These are phyloP conservation scores for Starmerella geochares DNA, from an alignment of 805 yeast species.

Conservation along the genomic window DNA sequence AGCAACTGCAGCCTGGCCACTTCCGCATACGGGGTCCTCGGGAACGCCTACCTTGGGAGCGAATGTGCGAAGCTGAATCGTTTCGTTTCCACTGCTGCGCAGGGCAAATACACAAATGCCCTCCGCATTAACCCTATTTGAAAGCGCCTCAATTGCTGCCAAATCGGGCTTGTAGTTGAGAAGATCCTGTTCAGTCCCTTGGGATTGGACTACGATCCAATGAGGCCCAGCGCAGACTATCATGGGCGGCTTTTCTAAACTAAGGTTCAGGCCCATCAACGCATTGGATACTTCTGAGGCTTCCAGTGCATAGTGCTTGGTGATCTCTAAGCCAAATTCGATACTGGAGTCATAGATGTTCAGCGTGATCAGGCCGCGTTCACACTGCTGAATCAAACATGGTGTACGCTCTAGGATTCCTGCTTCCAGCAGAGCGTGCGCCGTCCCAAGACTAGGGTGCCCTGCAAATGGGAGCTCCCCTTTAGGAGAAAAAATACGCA, in stretches of 20 bases:
- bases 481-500: conserved; percentile 42
- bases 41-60: conserved; percentile 12
- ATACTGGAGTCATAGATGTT: conserved; percentile 32
- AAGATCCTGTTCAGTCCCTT: conserved; percentile 1
- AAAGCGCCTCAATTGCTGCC: background rate
- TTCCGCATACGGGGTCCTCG: conserved; percentile 25
- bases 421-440: conserved; percentile 17
- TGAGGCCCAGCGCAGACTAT: conserved; percentile 15
- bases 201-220: conserved; percentile 14
- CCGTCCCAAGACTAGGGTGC: conserved; percentile 48
- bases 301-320: no score
- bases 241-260: background rate
- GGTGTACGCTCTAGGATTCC: conserved; percentile 18
- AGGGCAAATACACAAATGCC: conserved; percentile 17
- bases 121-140: background rate
- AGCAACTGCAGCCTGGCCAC: conserved; percentile 26
- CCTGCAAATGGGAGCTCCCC: conserved; percentile 53
- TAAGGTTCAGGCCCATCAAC: conserved; percentile 1
- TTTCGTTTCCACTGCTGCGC: background rate
- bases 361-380: conserved; percentile 34
- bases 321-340: conserved; percentile 10
- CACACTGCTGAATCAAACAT: conserved; percentile 20
- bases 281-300: background rate
- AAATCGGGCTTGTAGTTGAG: conserved; percentile 6
- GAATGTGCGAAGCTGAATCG: conserved; percentile 21